phyloP scores from a whole-genome alignment of 208 protist species.

The Lotmaria passim region DNA sequence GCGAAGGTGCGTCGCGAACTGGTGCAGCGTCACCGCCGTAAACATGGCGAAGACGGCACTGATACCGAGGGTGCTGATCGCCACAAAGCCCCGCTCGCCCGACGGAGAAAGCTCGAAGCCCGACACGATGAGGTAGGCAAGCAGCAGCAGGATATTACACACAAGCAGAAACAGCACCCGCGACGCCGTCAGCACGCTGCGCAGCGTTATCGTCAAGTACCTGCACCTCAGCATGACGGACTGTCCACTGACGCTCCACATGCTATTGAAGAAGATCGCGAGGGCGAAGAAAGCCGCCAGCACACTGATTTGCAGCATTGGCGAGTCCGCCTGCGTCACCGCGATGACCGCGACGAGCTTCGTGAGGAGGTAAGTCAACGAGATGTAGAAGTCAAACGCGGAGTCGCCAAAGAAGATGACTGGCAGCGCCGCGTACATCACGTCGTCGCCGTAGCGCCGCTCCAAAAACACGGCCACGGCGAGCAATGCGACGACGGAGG shows the following conservation, averaged over 20 bases:
- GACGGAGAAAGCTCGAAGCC: not conserved
- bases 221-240: slow-evolving; percentile 1
- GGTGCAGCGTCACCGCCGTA: slow-evolving; percentile 18
- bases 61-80: slow-evolving; percentile 17
- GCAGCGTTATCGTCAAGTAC: not conserved
- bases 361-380: slow-evolving; percentile 12
- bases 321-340: slow-evolving; percentile 11
- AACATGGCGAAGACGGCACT: slow-evolving; percentile 13
- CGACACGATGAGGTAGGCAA: slow-evolving; percentile 22
- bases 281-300: slow-evolving; percentile 18
- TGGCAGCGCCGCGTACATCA: slow-evolving; percentile 26
- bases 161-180: slow-evolving; percentile 20
- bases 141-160: slow-evolving; percentile 24
- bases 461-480: not conserved
- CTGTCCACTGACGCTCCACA: slow-evolving; percentile 8
- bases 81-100: slow-evolving; percentile 7
- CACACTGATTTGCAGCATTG: slow-evolving; percentile 25
- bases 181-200: slow-evolving; percentile 16
- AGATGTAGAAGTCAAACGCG: slow-evolving; percentile 24
- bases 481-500: not conserved
- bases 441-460: slow-evolving; percentile 32
- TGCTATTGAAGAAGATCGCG: slow-evolving; percentile 15
- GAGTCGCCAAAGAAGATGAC: slow-evolving; percentile 31
- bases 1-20: slow-evolving; percentile 1
- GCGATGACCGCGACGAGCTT: slow-evolving; percentile 14